These are phyloP conservation scores for Tulasnella sp. DNA, from an alignment of 768 basidiomycete species.

Conservation along the genomic window DNA sequence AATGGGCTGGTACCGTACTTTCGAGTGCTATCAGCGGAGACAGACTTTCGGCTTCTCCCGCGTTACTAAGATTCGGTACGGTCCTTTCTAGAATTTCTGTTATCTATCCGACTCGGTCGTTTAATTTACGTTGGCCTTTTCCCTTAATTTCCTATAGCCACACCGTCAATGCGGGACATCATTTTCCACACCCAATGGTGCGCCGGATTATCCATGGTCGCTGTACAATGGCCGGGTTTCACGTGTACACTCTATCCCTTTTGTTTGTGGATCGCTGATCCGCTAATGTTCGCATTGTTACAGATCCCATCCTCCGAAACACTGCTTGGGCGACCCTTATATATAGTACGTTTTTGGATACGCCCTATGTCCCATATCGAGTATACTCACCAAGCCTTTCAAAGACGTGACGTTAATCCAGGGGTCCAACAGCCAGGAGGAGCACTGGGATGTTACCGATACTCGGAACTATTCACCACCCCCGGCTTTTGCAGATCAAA, in stretches of 20 bases:
- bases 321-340: constrained; percentile 71
- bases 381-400: constrained; percentile 19
- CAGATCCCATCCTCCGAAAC: constrained; percentile 83
- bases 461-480: constrained; percentile 50
- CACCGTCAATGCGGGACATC: constrained; percentile 84
- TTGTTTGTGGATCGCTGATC: neutral
- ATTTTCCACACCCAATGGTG: constrained; percentile 85
- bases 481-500: constrained; percentile 56
- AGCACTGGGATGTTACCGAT: constrained; percentile 58
- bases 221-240: constrained; percentile 89
- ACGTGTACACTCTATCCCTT: constrained; percentile 40
- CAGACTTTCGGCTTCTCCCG: constrained; percentile 68
- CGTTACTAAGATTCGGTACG: constrained; percentile 46
- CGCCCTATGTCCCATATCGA: constrained; percentile 48
- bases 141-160: constrained; percentile 39
- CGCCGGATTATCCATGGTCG: constrained; percentile 71
- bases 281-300: neutral
- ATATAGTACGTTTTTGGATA: constrained; percentile 25
- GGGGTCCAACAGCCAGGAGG: constrained; percentile 29
- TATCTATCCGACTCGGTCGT: constrained; percentile 5
- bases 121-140: constrained; percentile 19
- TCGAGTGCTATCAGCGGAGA: constrained; percentile 92
- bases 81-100: constrained; percentile 67
- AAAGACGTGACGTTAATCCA: constrained; percentile 63
- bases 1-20: constrained; percentile 80